Evolutionary conservation across 345 rosid genomes (phyloP).

Genomic region (Arabidopsis arenosa): DNA sequence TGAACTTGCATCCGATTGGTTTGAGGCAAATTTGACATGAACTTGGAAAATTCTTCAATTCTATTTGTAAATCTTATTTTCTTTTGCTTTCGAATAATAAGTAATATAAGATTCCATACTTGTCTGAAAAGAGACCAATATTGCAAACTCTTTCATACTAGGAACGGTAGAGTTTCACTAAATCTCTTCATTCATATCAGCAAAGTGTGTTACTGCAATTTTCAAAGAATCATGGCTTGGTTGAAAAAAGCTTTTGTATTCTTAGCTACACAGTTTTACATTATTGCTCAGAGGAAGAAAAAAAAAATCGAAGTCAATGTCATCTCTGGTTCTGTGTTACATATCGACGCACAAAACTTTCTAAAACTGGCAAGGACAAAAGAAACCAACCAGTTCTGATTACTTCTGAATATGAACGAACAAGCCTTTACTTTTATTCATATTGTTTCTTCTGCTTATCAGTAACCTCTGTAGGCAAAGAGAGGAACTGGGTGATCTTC

Average conservation of each 20-base stretch:
- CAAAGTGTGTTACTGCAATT: not conserved
- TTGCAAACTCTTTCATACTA: not conserved
- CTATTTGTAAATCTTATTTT: not conserved
- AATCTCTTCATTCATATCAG: not conserved
- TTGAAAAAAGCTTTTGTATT: conserved; percentile 19
- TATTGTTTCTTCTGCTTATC: conserved; percentile 39
- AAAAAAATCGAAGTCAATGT: conserved; percentile 5
- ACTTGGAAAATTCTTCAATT: not conserved
- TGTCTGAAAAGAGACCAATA: not conserved
- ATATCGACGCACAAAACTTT: conserved; percentile 30
- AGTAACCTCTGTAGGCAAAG: conserved; percentile 68
- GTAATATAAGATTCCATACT: not conserved
- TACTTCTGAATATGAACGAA: conserved; percentile 16
- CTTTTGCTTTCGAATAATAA: conserved; percentile 1
- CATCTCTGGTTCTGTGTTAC: conserved; percentile 37
- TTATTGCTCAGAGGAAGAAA: conserved; percentile 29
- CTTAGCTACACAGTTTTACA: conserved; percentile 32
- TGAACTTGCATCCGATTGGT: conserved; percentile 27
- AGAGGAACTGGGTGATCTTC: conserved; percentile 58
- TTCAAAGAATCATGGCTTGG: not conserved
- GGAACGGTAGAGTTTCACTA: not conserved
- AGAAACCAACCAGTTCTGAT: conserved; percentile 23
- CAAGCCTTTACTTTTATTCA: conserved; percentile 17
- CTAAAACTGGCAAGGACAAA: conserved; percentile 17
- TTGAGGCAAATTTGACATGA: conserved; percentile 10